Conservation (phyloP, 371 early-diverging fungal species). For the Massospora cicadina region DNA sequence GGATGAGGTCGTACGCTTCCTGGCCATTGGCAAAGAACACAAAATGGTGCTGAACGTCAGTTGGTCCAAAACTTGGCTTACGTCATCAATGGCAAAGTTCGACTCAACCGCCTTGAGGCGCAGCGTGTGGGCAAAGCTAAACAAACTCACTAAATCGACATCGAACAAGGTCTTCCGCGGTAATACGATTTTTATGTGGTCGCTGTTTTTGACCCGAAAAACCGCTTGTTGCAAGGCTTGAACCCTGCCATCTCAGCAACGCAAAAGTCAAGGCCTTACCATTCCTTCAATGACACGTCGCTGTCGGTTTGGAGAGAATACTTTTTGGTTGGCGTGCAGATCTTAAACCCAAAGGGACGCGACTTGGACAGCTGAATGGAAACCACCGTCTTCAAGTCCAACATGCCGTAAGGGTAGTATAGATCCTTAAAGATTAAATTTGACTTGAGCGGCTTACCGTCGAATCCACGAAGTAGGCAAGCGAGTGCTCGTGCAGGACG, state of each 20-base stretch:
- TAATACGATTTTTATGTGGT: conserved; percentile 35
- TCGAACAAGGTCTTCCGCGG: conserved; percentile 36
- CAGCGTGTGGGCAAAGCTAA: conserved; percentile 36
- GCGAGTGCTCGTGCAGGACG: conserved; percentile 38
- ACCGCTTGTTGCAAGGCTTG: conserved; percentile 38
- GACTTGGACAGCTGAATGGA: conserved; percentile 25
- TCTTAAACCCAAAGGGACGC: conserved; percentile 30
- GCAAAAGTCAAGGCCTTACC: conserved; percentile 18
- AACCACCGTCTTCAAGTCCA: conserved; percentile 44
- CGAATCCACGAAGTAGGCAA: conserved; percentile 40
- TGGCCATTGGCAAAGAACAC: conserved; percentile 40
- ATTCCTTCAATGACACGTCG: conserved; percentile 27
- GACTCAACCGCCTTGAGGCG: conserved; percentile 36
- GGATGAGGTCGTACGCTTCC: conserved; percentile 16
- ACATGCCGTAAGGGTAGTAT: conserved; percentile 44
- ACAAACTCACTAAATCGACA: conserved; percentile 32
- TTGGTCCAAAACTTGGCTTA: conserved; percentile 13
- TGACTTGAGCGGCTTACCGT: conserved; percentile 17
- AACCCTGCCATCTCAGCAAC: conserved; percentile 15
- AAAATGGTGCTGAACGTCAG: conserved; percentile 35
- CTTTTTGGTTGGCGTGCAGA: conserved; percentile 30
- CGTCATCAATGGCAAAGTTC: conserved; percentile 44
- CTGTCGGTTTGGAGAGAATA: conserved; percentile 37
- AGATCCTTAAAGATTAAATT: conserved; percentile 21
- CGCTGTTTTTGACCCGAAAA: conserved; percentile 39